Evolutionary conservation across 2,329 filamentous ascomycete genomes (phyloP).

Genomic region (Chaetoscypha palmicola): DNA sequence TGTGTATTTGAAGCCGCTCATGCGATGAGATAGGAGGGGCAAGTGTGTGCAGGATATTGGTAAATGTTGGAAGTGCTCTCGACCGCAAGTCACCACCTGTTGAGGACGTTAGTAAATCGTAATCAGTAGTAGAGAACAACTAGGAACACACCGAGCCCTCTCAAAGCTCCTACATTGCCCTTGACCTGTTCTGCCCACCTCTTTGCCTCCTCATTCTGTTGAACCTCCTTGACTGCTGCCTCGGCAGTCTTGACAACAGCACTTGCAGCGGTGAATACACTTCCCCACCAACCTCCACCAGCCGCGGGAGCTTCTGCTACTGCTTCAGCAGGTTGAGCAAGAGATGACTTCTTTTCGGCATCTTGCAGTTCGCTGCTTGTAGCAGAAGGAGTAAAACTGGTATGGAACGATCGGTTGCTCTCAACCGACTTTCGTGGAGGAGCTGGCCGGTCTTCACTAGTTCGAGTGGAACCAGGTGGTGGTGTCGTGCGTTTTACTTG

Average conservation of each 20-base stretch:
- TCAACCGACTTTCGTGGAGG: slow-evolving; percentile 66
- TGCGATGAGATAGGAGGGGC: slow-evolving; percentile 95
- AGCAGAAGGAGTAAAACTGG: slow-evolving; percentile 63
- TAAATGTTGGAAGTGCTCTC: slow-evolving; percentile 88
- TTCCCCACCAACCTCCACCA: slow-evolving; percentile 83
- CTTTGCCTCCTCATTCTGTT: slow-evolving; percentile 93
- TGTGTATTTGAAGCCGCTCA: slow-evolving; percentile 94
- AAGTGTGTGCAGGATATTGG: slow-evolving; percentile 87
- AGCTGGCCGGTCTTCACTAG: slow-evolving; percentile 56
- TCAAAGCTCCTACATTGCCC: slow-evolving; percentile 76
- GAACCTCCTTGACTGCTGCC: slow-evolving; percentile 86
- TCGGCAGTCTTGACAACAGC: slow-evolving; percentile 91
- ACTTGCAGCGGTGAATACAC: slow-evolving; percentile 65
- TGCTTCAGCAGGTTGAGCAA: slow-evolving; percentile 38
- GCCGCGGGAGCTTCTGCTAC: slow-evolving; percentile 26
- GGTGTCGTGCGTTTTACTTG: slow-evolving; percentile 44
- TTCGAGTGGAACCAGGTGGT: slow-evolving; percentile 43
- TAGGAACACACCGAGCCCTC: slow-evolving; percentile 57
- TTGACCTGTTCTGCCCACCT: slow-evolving; percentile 92
- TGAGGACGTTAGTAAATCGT: slow-evolving; percentile 11
- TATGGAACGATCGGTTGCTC: slow-evolving; percentile 63
- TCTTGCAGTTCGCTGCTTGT: slow-evolving; percentile 54
- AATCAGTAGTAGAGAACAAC: too few species aligned
- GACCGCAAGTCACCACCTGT: slow-evolving; percentile 79
- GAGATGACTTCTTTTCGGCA: slow-evolving; percentile 43